phyloP scores from a whole-genome alignment of 108 stramenopile species.

The Cyclotella cryptica region DNA sequence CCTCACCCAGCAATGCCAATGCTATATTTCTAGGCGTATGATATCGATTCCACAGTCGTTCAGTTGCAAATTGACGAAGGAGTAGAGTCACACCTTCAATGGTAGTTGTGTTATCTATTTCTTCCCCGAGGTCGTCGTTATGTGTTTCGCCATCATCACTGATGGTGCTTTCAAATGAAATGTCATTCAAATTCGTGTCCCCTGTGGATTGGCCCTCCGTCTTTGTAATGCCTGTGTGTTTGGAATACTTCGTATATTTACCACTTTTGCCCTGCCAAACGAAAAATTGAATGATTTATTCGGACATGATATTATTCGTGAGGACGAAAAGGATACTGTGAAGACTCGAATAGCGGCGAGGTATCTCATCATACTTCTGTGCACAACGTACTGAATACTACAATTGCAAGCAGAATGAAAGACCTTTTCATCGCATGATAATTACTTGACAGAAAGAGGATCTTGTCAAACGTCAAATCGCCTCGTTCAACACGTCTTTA shows the following conservation, averaged over 20 bases:
- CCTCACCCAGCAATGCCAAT: constrained; percentile 88
- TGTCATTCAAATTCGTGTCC: constrained; percentile 13
- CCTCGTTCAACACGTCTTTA: too few species aligned
- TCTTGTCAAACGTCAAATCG: too few species aligned
- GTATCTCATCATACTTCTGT: too few species aligned
- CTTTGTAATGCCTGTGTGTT: constrained; percentile 80
- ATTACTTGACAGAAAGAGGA: too few species aligned
- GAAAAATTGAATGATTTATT: neutral
- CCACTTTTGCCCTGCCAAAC: constrained; percentile 63
- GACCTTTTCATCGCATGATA: too few species aligned
- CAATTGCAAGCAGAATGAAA: too few species aligned
- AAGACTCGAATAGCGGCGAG: too few species aligned
- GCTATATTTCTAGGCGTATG: constrained; percentile 91
- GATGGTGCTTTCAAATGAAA: constrained; percentile 25
- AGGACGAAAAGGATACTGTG: too few species aligned
- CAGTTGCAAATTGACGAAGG: constrained; percentile 71
- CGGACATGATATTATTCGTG: too few species aligned
- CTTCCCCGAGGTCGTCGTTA: constrained; percentile 4
- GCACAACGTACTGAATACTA: too few species aligned
- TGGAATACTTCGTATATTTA: constrained; percentile 84
- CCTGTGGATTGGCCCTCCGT: constrained; percentile 74
- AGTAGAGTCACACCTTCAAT: constrained; percentile 40
- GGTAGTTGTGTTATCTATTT: constrained; percentile 26
- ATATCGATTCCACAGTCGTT: constrained; percentile 75
- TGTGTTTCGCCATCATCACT: neutral